Evolutionary conservation across 2,329 filamentous ascomycete genomes (phyloP).

Genomic region (Penicillium sp.): DNA sequence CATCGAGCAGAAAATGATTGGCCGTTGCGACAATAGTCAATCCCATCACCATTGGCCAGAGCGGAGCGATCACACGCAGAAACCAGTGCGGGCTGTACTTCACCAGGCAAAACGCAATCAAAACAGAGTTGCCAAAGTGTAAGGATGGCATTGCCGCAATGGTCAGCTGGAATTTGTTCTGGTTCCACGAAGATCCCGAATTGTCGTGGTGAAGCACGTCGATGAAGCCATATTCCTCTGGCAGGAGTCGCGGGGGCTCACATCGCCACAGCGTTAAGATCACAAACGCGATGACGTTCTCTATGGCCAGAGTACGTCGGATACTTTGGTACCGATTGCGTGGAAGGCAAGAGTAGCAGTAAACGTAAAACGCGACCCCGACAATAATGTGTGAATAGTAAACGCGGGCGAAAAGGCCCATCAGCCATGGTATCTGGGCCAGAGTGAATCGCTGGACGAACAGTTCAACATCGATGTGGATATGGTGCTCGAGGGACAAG

Average conservation of each 20-base stretch:
- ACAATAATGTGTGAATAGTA: slow-evolving; percentile 51
- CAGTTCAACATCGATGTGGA: slow-evolving; percentile 45
- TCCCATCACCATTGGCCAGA: slow-evolving; percentile 47
- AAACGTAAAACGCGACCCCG: slow-evolving; percentile 49
- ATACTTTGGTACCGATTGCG: slow-evolving; percentile 42
- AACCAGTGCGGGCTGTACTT: slow-evolving; percentile 44
- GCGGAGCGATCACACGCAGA: slow-evolving; percentile 37
- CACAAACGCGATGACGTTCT: slow-evolving; percentile 51
- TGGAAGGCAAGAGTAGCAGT: slow-evolving; percentile 49
- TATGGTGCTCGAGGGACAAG: slow-evolving; percentile 37
- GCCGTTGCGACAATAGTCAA: slow-evolving; percentile 64
- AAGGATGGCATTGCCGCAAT: slow-evolving; percentile 52
- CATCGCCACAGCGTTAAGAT: slow-evolving; percentile 51
- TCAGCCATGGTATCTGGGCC: slow-evolving; percentile 36
- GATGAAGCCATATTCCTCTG: slow-evolving; percentile 43
- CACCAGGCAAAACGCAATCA: slow-evolving; percentile 30
- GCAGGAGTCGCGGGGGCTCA: slow-evolving; percentile 51
- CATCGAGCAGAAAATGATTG: slow-evolving; percentile 67
- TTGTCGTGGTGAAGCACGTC: slow-evolving; percentile 44
- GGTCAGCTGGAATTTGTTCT: slow-evolving; percentile 49
- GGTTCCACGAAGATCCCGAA: slow-evolving; percentile 38
- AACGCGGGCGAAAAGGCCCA: slow-evolving; percentile 42
- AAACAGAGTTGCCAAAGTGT: slow-evolving; percentile 44
- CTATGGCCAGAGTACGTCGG: slow-evolving; percentile 49
- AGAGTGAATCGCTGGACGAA: slow-evolving; percentile 43